Percentiles rank a stretch among this genome's conserved stretches.
Conservation (phyloP, 192 early-diverging fungal genomes). For the Umbelopsis sp. region DNA sequence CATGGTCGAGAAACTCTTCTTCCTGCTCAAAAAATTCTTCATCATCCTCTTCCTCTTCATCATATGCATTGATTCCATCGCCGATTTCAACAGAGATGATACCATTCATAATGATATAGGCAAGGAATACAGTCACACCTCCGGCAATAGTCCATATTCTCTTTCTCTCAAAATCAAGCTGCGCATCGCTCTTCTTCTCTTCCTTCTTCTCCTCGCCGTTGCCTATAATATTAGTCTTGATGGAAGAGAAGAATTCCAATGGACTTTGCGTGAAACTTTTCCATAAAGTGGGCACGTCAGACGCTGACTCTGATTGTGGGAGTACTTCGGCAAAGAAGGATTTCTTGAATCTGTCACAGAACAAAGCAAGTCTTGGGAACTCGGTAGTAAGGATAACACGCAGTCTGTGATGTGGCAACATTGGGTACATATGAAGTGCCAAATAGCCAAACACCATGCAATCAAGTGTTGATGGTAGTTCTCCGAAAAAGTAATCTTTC, state of each 20-base stretch:
- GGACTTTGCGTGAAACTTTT: constrained; percentile 38
- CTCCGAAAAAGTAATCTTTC: constrained; percentile 83
- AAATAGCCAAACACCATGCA: constrained; percentile 84
- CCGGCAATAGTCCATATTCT: constrained; percentile 52
- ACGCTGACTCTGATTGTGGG: constrained; percentile 27
- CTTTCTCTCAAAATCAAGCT: constrained; percentile 58
- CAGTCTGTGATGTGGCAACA: constrained; percentile 69
- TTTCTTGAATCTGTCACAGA: constrained; percentile 61
- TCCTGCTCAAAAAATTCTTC: constrained; percentile 44
- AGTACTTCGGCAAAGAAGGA: constrained; percentile 39
- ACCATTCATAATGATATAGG: constrained; percentile 64
- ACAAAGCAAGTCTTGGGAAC: constrained; percentile 67
- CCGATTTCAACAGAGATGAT: constrained; percentile 54
- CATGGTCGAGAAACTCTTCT: constrained; percentile 19
- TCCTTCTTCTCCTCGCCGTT: constrained; percentile 21
- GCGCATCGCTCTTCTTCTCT: constrained; percentile 38
- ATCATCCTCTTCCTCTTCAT: constrained; percentile 43
- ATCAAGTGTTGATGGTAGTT: constrained; percentile 74
- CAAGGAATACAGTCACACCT: constrained; percentile 46
- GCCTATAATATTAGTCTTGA: constrained; percentile 26
- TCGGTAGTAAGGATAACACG: constrained; percentile 67
- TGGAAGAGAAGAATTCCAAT: constrained; percentile 44
- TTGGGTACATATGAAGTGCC: constrained; percentile 74
- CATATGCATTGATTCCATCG: constrained; percentile 42
- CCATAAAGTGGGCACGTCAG: constrained; percentile 47